Evolutionary conservation across 2,329 filamentous ascomycete genomes (phyloP).

Genomic region (Cercospora zeae-maydis): DNA sequence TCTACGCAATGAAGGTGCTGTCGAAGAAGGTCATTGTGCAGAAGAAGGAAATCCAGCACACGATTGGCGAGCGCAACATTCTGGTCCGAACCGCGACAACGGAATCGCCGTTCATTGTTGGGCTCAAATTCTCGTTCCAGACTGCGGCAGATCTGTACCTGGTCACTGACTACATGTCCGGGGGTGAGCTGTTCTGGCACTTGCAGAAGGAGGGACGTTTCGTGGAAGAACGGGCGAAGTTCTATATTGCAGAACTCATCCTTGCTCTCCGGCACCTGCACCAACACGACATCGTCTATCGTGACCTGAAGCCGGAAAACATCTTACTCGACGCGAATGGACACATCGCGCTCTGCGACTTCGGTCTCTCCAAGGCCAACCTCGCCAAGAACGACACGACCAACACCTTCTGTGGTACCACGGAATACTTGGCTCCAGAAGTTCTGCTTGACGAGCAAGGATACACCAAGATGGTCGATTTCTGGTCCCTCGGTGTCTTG

Average conservation of each 20-base stretch:
- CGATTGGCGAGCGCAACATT: slow-evolving; percentile 94
- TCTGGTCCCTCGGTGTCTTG: slow-evolving; percentile 95
- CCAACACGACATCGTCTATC: slow-evolving; percentile 95
- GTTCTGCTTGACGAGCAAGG: slow-evolving; percentile 93
- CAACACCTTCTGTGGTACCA: slow-evolving; percentile 98
- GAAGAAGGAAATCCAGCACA: slow-evolving; percentile 98
- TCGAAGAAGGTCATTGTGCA: slow-evolving; percentile 99
- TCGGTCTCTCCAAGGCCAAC: slow-evolving; percentile 95
- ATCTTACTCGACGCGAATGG: slow-evolving; percentile 95
- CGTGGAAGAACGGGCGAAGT: slow-evolving; percentile 90
- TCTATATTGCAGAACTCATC: slow-evolving; percentile 97
- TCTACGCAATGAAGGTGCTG: slow-evolving; percentile 98
- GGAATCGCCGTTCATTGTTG: slow-evolving; percentile 95
- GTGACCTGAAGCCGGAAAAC: slow-evolving; percentile 96
- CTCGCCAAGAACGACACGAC: slow-evolving; percentile 95
- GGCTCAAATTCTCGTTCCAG: slow-evolving; percentile 97
- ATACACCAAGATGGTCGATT: slow-evolving; percentile 99
- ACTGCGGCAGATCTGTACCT: slow-evolving; percentile 94
- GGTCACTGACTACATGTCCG: slow-evolving; percentile 99
- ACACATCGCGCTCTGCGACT: slow-evolving; percentile 96
- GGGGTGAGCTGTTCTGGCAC: slow-evolving; percentile 97
- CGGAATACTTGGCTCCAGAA: slow-evolving; percentile 93
- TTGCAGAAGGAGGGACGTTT: slow-evolving; percentile 95
- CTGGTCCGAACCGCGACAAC: slow-evolving; percentile 92
- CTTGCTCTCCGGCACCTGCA: slow-evolving; percentile 92